These are phyloP conservation scores for Vitis hybrid DNA, from an alignment of 177 flowering plant species.

Conservation along the genomic window DNA sequence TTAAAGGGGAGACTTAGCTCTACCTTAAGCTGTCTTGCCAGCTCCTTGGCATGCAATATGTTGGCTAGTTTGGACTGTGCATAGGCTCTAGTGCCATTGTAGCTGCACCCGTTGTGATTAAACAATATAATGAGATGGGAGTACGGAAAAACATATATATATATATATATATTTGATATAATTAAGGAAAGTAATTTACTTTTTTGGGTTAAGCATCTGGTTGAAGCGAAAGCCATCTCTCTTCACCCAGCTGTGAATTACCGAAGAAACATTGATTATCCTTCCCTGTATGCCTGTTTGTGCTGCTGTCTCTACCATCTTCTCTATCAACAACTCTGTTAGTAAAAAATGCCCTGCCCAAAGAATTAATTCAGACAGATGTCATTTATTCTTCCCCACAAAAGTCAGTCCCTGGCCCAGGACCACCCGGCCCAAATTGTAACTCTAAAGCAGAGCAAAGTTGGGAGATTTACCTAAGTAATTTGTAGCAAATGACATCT, in stretches of 20 bases:
- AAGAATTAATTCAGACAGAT: background rate
- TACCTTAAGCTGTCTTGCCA: conserved; percentile 81
- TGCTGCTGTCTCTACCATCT: conserved; percentile 83
- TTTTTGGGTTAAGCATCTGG: conserved; percentile 63
- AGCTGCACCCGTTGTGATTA: conserved; percentile 42
- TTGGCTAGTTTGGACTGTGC: conserved; percentile 87
- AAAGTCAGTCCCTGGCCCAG: too few species aligned
- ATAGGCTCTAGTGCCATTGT: conserved; percentile 80
- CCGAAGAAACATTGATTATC: conserved; percentile 87
- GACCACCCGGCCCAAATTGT: too few species aligned
- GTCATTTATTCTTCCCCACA: too few species aligned
- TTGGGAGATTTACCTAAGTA: conserved; percentile 64
- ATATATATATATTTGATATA: too few species aligned
- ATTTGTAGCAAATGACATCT: conserved; percentile 95
- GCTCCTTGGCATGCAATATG: conserved; percentile 80
- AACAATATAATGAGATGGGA: background rate
- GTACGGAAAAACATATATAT: too few species aligned
- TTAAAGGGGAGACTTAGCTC: background rate
- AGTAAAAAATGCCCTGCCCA: conserved; percentile 81
- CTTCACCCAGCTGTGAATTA: conserved; percentile 86
- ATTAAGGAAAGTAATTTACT: conserved; percentile 32
- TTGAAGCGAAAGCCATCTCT: conserved; percentile 58
- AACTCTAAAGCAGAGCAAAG: background rate
- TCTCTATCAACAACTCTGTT: conserved; percentile 77
- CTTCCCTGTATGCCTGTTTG: conserved; percentile 79